Base-by-base conservation (phyloP, 345 rosid species). In the Lepidium didymum region DNA sequence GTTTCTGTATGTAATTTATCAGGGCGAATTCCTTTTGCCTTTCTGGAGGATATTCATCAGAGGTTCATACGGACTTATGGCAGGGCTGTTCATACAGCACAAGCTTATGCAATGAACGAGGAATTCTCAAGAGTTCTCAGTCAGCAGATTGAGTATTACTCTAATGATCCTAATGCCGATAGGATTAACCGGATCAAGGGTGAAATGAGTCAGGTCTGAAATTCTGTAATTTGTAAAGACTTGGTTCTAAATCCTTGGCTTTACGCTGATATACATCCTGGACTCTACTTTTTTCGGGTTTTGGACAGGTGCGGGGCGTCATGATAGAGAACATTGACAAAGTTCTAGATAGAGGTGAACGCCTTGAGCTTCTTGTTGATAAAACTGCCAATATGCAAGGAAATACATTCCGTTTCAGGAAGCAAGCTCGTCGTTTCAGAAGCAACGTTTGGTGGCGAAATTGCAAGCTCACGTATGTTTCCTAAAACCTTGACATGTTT, bases 1-100 rank as follows among this genome's bases (percentile, higher is more conserved):
- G 0, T 33, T 15, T 4, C 18, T 46, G 5, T 59, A 14, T 21
- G 18, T 44, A 31, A 45, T 50, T 14, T 21, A 6, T 55, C 42
- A 94, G 99, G 99, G 78, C 87, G 99, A 58, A 85, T 94, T 78
- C 96, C 99, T 2, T 94, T 94, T 87, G 86, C 97, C 0, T 94
- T 89, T 81, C 67, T 94, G 83, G 97, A 89, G 83, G 99, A 93
- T 76, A 84, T 91, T 75, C 97, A 87, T 29, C 90, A 88, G 90
- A 86, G 92, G 73, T 91, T 94, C 79, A 89, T 94, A 83, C 82
- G 93, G 80, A 94, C 85, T 67, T 94, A 94, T 71, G 91, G 90
- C 21, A 58, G 85, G 56, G 95, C 92, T 10, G 96, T 90, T 62
- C 86, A 77, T 57, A 80, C 85, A 79, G 99, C 93, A 5, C 96